Evolutionary conservation across 1,284 basidiomycete genomes (phyloP).

Genomic region (Leccinum subrobustum): DNA sequence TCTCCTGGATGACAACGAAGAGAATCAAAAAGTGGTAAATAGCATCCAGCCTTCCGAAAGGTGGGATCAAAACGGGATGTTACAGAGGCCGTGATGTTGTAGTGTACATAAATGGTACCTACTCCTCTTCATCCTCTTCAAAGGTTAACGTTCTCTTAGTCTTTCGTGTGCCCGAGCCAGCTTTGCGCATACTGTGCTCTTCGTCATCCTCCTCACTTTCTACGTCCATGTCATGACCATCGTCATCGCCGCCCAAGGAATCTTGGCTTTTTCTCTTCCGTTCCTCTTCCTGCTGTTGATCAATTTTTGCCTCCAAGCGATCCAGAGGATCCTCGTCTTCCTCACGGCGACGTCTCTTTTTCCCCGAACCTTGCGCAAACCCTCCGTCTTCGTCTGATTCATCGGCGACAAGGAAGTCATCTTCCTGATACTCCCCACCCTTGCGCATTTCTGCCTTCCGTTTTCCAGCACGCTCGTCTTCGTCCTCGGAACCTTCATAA

Average conservation of each 20-base stretch:
- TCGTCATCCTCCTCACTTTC: conserved; percentile 74
- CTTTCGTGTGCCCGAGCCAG: conserved; percentile 47
- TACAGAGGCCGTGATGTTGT: conserved; percentile 30
- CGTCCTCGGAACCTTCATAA: conserved; percentile 49
- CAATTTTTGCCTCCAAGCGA: conserved; percentile 62
- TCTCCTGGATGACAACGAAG: conserved; percentile 69
- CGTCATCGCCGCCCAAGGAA: conserved; percentile 33
- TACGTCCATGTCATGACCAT: conserved; percentile 61
- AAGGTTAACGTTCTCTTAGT: conserved; percentile 51
- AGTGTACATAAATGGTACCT: conserved; percentile 6
- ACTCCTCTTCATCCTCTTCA: conserved; percentile 55
- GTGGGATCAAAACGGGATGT: conserved; percentile 59
- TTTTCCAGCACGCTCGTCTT: conserved; percentile 43
- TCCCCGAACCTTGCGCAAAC: conserved; percentile 34
- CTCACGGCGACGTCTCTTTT: conserved; percentile 41
- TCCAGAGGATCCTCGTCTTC: conserved; percentile 61
- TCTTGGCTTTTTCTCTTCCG: conserved; percentile 28
- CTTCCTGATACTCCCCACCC: conserved; percentile 70
- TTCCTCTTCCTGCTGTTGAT: conserved; percentile 50
- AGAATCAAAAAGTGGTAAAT: conserved; percentile 78
- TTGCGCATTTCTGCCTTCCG: conserved; percentile 44
- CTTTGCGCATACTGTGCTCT: conserved; percentile 58
- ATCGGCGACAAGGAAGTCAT: conserved; percentile 80
- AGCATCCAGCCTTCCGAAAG: conserved; percentile 62
- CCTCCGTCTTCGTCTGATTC: conserved; percentile 65